These are phyloP conservation scores for Chamaecrista fasciculata DNA, from an alignment of 306 rosid genomes.

Conservation along the genomic window DNA sequence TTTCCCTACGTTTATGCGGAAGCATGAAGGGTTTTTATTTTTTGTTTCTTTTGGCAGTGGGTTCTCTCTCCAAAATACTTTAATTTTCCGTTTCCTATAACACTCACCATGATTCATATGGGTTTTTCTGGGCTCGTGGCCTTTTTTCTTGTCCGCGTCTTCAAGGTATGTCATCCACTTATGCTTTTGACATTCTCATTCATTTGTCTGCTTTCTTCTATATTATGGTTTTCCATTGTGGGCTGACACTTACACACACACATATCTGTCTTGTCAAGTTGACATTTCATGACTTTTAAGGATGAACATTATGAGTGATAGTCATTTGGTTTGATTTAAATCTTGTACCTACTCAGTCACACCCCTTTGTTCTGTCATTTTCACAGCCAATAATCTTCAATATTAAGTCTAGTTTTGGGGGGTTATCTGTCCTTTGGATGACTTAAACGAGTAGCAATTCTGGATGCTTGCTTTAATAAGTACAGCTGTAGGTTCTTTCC, in stretches of 20 bases:
- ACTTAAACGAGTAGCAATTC: background rate
- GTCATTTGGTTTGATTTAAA: constrained; percentile 4
- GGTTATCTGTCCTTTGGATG: too few species aligned
- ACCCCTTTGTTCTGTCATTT: background rate
- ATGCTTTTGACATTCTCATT: background rate
- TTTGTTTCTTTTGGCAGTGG: constrained; percentile 59
- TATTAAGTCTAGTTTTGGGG: too few species aligned
- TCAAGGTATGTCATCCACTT: constrained; percentile 62
- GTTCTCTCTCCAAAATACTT: constrained; percentile 91
- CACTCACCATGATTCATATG: constrained; percentile 98
- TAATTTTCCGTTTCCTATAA: constrained; percentile 86
- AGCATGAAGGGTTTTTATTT: background rate
- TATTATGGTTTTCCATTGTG: background rate
- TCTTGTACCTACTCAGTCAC: background rate
- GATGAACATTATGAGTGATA: constrained; percentile 10
- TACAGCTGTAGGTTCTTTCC: background rate
- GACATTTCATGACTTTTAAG: background rate
- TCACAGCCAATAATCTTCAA: background rate
- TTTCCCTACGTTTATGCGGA: constrained; percentile 2
- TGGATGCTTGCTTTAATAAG: background rate
- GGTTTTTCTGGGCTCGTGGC: constrained; percentile 85
- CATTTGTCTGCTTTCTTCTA: background rate
- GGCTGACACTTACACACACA: background rate
- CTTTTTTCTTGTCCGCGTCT: constrained; percentile 82
- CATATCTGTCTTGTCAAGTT: background rate